Conservation (phyloP, 371 early-diverging fungal genomes). For the Hamiltosporidium magnivora region DNA sequence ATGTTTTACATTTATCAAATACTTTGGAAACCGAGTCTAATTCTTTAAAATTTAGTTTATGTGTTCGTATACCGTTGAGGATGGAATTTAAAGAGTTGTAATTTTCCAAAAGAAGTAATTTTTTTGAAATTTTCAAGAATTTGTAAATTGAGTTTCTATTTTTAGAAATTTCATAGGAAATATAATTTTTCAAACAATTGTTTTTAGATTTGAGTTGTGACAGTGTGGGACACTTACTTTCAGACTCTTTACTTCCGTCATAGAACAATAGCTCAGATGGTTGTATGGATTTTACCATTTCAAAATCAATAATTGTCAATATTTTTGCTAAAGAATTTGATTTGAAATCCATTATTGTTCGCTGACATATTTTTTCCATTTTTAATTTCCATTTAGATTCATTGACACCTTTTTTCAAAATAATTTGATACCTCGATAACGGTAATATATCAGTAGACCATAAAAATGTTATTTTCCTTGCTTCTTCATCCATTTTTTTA, state of each 20-base stretch:
- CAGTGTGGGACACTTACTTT: not conserved
- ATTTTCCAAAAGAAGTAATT: constrained; percentile 8
- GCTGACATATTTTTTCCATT: too few relatives aligned
- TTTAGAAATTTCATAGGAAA: not conserved
- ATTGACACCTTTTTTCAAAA: too few relatives aligned
- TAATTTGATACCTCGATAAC: too few relatives aligned
- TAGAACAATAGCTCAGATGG: constrained; percentile 17
- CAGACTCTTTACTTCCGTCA: constrained; percentile 4
- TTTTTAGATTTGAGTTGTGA: constrained; percentile 9
- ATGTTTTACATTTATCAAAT: constrained; percentile 1
- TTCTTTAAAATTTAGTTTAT: constrained; percentile 1
- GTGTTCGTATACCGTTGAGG: constrained; percentile 4
- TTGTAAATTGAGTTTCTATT: not conserved
- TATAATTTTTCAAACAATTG: not conserved
- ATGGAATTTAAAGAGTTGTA: constrained; percentile 18
- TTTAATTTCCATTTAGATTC: too few relatives aligned
- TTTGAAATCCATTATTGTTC: too few relatives aligned
- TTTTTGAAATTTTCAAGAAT: constrained; percentile 7
- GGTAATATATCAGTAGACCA: too few relatives aligned
- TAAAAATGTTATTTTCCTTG: too few relatives aligned
- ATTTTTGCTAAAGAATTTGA: not conserved
- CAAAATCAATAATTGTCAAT: constrained; percentile 7
- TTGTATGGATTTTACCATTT: constrained; percentile 1
- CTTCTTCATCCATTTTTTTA: too few relatives aligned
- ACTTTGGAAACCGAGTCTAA: constrained; percentile 1